phyloP scores from a whole-genome alignment of 2,329 filamentous ascomycete species.

The Aspergillus thermomutatus region DNA sequence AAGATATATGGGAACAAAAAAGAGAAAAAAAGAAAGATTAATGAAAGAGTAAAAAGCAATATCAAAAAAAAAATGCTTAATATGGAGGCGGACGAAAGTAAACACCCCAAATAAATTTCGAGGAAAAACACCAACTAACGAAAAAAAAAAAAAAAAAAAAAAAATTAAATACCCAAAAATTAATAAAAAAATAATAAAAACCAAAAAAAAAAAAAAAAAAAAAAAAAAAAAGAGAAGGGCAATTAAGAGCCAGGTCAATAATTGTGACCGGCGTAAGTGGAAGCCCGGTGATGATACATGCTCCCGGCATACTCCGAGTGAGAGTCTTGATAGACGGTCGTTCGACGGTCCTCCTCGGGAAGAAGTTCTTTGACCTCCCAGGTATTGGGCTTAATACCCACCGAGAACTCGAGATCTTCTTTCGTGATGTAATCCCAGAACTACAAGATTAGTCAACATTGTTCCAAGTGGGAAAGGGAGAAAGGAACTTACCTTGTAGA shows the following conservation, averaged over 20 bases:
- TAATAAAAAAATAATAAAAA: no score
- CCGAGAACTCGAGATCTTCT: slow-evolving; percentile 97
- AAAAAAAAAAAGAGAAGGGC: background rate
- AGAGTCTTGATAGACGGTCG: slow-evolving; percentile 66
- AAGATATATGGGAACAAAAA: no score
- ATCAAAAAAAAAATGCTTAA: background rate
- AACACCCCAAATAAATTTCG: no score
- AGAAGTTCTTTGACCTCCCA: slow-evolving; percentile 97
- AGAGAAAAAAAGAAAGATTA: no score
- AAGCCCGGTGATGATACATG: slow-evolving; percentile 41
- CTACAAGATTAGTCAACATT: slow-evolving; percentile 44
- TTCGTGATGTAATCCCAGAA: slow-evolving; percentile 99
- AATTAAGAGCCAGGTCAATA: slow-evolving; percentile 22
- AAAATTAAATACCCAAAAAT: no score
- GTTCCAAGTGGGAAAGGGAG: background rate
- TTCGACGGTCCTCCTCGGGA: slow-evolving; percentile 73
- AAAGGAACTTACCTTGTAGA: slow-evolving; percentile 74
- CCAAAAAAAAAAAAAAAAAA: background rate
- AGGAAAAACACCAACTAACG: no score
- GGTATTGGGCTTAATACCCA: slow-evolving; percentile 90
- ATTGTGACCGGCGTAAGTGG: slow-evolving; percentile 36
- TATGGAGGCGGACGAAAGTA: background rate
- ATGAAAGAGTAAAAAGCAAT: background rate
- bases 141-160: no score
- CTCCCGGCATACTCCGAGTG: slow-evolving; percentile 45